Evolutionary conservation across 2,329 filamentous ascomycete species (phyloP), one percentile per base, ranked within the genome.

Genomic region (Colletotrichum caudatum): DNA sequence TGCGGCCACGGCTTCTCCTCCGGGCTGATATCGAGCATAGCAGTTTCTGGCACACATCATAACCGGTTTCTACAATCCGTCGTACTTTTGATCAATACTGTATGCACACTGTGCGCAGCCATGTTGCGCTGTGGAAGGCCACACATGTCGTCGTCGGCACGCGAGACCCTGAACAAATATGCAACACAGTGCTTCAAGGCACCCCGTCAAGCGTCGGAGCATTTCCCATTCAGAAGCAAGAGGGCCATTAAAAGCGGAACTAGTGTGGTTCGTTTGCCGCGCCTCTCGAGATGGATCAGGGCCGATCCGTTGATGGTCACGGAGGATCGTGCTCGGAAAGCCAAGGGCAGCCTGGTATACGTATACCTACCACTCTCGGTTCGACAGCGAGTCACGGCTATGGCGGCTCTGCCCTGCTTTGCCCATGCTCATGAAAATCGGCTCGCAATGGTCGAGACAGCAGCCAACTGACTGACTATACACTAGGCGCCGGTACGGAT

Each of bases 231-330:
- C 48, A 63, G 41, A 44, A 57, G 37, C 50, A 58, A 37, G 48
- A 46, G 35, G n/a, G 51, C n/a, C 29, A 50, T 46, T 62, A 29
- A 51, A 57, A 50, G 46, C 51, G 33, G 23, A 66, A 44, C 41
- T 57, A 44, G 37, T 20, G 35, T 50, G 50, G 37, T 23, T 56
- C 33, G 50, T 41, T 51, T 37, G 37, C 50, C 48, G 41, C 33
- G 57, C 44, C 26, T 39, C 41, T 70, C 48, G 14, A 50, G 60
- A 37, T 41, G 35, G 56, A 65, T 39, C 57, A 70, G 62, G 61
- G 61, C 66, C 66, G 61, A 20, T 62, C 70, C 57, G 60, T 61
- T 41, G 53, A 64, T 61, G 57, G 35, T 56, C 68, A 54, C 53
- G 50, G 44, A 44, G n/a, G 54, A 35, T 63, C 26, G n/a, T 60